Evolutionary conservation across 208 protist genomes (phyloP), one percentile per base, ranked within the genome.

Genomic region (Wallacemonas sp.): DNA sequence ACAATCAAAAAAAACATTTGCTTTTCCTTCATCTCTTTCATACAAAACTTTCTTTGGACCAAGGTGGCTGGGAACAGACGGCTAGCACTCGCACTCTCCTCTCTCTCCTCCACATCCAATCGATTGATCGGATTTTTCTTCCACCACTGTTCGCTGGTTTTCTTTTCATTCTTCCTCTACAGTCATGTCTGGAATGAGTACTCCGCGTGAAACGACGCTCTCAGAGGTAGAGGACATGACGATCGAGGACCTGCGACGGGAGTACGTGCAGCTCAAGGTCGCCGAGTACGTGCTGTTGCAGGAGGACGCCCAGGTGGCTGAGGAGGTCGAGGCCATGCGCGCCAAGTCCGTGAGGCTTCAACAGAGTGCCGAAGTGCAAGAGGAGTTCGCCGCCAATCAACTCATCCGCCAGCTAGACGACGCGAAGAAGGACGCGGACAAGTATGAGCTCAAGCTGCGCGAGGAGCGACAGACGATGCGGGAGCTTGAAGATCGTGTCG

Each of bases 341-440:
- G 83, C 83, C 73, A 74, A 92, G 68, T 85, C 87, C 11, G 84
- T 93, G 23, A 72, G 77, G 3, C 71, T 87, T 29, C 81, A 88
- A 68, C 82, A 87, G 38, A 78, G 58, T 29, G 76, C 87, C 16
- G 86, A 95, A 69, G 73, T 92, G 48, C 82, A 92, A 62, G 89
- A 95, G 62, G 89, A 95, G 43, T 72, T 84, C 39, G 56, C 83
- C 39, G 76, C 89, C 1, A 95, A 93, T 47, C 83, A 87, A 52
- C 73, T 91, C n/a, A 72, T 95, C 36, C 81, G 87, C 12, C 77
- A 80, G 30, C 74, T 94, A 29, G 79, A 90, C 57, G 80, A 58
- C 24, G 84, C 76, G 4, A 76, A 90, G 65, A 65, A 61, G 27
- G 81, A 94, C 30, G 78, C 79, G 38, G 72, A 70, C 57, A 71